Percentiles rank a stretch among this genome's conserved stretches.
These are phyloP conservation scores for Trichophyton mentagrophytes DNA, from an alignment of 2,329 filamentous ascomycete species.

Conservation along the genomic window DNA sequence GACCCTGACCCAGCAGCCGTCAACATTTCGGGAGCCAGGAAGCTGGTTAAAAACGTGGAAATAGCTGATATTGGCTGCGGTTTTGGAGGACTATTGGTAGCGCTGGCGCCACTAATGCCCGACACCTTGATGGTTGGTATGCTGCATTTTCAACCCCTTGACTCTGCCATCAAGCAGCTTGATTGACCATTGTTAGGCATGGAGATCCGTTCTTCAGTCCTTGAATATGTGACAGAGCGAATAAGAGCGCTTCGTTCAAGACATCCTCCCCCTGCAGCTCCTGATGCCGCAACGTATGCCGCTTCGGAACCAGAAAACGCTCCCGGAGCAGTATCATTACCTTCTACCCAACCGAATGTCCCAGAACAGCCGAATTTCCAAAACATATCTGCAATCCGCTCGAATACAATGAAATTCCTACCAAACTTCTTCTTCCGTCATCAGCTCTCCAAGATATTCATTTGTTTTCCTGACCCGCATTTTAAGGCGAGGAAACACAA, in stretches of 20 bases:
- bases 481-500: constrained; percentile 98
- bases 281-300: constrained; percentile 4
- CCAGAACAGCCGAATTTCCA: constrained; percentile 44
- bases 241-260: constrained; percentile 61
- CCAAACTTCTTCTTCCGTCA: constrained; percentile 82
- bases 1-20: constrained; percentile 24
- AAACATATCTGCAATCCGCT: constrained; percentile 77
- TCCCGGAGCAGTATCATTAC: background rate
- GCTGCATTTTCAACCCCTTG: constrained; percentile 16
- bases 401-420: constrained; percentile 99
- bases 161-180: too few species aligned
- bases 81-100: constrained; percentile 82
- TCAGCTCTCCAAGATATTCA: constrained; percentile 83
- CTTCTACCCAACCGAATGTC: background rate
- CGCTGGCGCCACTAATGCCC: constrained; percentile 67
- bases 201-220: constrained; percentile 83
- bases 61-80: constrained; percentile 95
- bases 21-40: constrained; percentile 24
- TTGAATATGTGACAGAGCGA: constrained; percentile 79
- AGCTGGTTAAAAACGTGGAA: constrained; percentile 60
- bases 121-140: constrained; percentile 69
- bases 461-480: constrained; percentile 96
- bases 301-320: background rate
- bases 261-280: constrained; percentile 23
- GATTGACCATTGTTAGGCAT: constrained; percentile 46